phyloP scores from a whole-genome alignment of 495 filamentous ascomycete species.

The Lasiosphaeriaceae sp. region DNA sequence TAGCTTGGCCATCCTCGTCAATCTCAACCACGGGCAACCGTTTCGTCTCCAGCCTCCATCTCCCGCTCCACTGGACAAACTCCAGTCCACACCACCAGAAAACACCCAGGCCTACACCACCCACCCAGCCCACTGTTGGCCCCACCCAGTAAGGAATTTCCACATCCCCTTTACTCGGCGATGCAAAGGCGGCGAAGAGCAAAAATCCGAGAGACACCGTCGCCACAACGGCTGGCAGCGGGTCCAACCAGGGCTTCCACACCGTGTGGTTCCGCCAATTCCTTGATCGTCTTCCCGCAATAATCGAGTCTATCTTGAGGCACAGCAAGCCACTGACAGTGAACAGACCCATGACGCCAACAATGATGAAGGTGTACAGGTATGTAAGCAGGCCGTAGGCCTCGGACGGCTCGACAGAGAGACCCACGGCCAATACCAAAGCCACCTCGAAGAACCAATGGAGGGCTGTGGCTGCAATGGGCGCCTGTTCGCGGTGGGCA shows the following conservation, averaged over 20 bases:
- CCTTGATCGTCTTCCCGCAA: background rate
- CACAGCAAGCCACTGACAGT: constrained; percentile 3
- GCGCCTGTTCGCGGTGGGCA: background rate
- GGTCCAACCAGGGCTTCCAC: constrained; percentile 1
- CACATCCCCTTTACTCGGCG: background rate
- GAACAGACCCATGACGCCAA: constrained; percentile 1
- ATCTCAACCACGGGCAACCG: background rate
- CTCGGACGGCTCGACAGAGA: background rate
- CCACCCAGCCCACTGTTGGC: background rate
- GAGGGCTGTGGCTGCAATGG: background rate
- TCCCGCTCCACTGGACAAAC: constrained; percentile 1
- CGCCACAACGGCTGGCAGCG: background rate
- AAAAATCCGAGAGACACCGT: background rate
- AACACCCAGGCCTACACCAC: background rate
- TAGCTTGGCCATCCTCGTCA: constrained; percentile 3
- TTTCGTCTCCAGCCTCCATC: constrained; percentile 1
- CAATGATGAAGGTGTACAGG: background rate
- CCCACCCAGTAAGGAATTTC: background rate
- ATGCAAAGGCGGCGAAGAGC: background rate
- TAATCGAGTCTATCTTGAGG: constrained; percentile 2
- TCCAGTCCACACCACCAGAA: constrained; percentile 1
- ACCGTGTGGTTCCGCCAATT: background rate
- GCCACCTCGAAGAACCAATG: constrained; percentile 1
- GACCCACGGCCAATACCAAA: constrained; percentile 1
- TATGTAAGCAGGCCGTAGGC: constrained; percentile 4